Percentiles rank a stretch among this genome's conserved stretches.
Conservation (phyloP, 1,284 basidiomycete genomes). For the Filobasidium uniguttulatum region DNA sequence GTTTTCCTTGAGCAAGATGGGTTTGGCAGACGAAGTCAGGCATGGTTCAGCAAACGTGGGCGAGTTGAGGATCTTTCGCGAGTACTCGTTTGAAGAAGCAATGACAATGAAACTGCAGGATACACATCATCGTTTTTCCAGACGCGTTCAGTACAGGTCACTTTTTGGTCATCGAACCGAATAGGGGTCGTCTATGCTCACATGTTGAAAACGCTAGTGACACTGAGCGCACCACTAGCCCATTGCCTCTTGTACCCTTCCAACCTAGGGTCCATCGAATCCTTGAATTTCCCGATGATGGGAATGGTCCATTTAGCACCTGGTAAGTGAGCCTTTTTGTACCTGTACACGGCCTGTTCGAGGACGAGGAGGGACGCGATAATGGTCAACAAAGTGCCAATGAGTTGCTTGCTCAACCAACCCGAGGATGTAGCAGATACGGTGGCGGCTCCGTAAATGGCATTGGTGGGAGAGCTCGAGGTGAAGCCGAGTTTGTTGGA, state of each 20-base stretch:
- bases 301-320: conserved; percentile 85
- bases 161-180: neutral
- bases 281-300: conserved; percentile 80
- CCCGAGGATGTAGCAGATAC: too few species aligned
- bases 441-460: too few species aligned
- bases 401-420: conserved; percentile 27
- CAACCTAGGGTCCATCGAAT: conserved; percentile 75
- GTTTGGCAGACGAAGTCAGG: conserved; percentile 83
- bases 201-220: conserved; percentile 92
- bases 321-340: conserved; percentile 74
- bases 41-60: conserved; percentile 81
- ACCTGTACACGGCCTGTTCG: conserved; percentile 63
- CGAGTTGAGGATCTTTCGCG: conserved; percentile 86
- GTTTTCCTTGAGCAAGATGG: conserved; percentile 74
- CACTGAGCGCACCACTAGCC: conserved; percentile 69
- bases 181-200: too few species aligned
- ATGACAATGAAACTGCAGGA: conserved; percentile 82
- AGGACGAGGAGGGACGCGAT: conserved; percentile 33
- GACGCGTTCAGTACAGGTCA: neutral
- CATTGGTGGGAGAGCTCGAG: too few species aligned
- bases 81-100: conserved; percentile 77
- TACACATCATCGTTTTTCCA: neutral
- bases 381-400: conserved; percentile 30
- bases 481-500: too few species aligned
- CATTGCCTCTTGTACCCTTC: conserved; percentile 80